Evolutionary conservation across 139 green algal species (phyloP), one percentile per base, ranked within the genome.

Genomic region (Picochlorum costavermella): DNA sequence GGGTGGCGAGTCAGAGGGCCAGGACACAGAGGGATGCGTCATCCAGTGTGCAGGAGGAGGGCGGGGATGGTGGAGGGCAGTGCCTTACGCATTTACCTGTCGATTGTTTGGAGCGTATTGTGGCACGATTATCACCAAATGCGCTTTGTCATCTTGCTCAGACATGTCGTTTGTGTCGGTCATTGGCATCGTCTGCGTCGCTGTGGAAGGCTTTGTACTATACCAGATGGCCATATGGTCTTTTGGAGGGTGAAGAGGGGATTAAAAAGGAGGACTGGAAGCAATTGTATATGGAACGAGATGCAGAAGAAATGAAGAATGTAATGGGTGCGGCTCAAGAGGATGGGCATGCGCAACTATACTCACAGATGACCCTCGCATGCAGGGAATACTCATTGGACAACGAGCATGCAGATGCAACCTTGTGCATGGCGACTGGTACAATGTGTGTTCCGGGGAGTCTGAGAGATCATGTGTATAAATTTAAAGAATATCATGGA

Each of bases 141-240:
- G 74, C 68, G 9, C 53, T 82, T 12, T 56, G 45, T 6, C 37
- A 23, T 1, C 11, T 71, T 11, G 56, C 56, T 0, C 56, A 60
- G 6, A 60, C 55, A 2, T 67, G 55, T 55, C 33, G 37, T 16
- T 31, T 23, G 10, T 26, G 74, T 26, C 14, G 43, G 1, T 17
- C 30, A 3, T 28, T 64, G 11, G 53, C 49, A 10, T 61, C 29
- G 36, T 75, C 79, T 48, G 40, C 63, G 13, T 28, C 64, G 1
- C 44, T 83, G 28, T 83, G 76, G 76, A 55, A 69, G 13, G 48
- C 72, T 2, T 60, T 83, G 17, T 83, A 69, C 33, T 62, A 64
- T 17, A 28, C 44, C 3, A 50, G 76, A 29, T 77, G 72, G 46
- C 46, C 46, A 45, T 48, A 4, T 45, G 61, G 14, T 50, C 60